Evolutionary conservation across 2,329 filamentous ascomycete genomes (phyloP).

Genomic region (Verticillium klebahnii): DNA sequence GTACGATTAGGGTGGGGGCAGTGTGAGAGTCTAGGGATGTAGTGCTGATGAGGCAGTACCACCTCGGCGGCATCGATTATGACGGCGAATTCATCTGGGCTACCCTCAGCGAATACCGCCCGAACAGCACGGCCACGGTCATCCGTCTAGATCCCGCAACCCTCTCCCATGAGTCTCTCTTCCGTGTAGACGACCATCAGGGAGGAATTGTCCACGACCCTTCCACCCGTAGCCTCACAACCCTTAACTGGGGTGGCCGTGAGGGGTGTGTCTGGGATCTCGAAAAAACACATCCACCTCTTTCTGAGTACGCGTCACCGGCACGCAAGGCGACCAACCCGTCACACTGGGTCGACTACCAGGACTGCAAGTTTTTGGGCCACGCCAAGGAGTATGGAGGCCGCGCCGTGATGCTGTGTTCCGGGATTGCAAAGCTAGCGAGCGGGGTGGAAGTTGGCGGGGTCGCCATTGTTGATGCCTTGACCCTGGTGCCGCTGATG

Average conservation of each 20-base stretch:
- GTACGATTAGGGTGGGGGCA: neutral
- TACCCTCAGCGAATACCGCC: conserved; percentile 40
- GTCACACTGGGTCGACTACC: conserved; percentile 41
- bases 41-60: conserved; percentile 30
- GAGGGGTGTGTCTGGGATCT: conserved; percentile 33
- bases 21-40: neutral
- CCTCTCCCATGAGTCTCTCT: conserved; percentile 26
- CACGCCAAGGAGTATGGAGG: conserved; percentile 27
- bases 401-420: conserved; percentile 41
- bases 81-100: conserved; percentile 43
- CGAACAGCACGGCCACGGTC: conserved; percentile 39
- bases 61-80: conserved; percentile 43
- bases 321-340: conserved; percentile 27
- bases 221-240: conserved; percentile 26
- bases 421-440: conserved; percentile 34
- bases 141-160: conserved; percentile 31
- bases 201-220: conserved; percentile 41
- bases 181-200: conserved; percentile 35
- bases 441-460: conserved; percentile 32
- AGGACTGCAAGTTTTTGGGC: conserved; percentile 48
- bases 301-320: conserved; percentile 18
- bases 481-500: conserved; percentile 37
- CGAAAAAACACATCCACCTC: neutral
- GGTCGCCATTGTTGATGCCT: conserved; percentile 40
- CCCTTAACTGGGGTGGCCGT: conserved; percentile 42